phyloP scores from a whole-genome alignment of 2,329 filamentous ascomycete genomes.

The Ceratocystis cacaofunesta region DNA sequence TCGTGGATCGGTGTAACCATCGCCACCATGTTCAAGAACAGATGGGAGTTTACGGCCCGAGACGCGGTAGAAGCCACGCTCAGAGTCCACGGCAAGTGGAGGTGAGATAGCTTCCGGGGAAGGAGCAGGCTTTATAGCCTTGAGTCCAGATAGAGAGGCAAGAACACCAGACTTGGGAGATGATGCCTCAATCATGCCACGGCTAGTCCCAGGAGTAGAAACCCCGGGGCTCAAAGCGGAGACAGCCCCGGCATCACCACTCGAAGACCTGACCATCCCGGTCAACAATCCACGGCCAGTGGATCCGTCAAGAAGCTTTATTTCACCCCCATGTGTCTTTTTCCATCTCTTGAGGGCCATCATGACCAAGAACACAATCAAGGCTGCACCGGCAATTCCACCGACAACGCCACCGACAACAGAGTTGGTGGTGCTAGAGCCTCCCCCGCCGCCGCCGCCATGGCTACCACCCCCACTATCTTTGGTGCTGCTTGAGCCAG shows the following conservation, averaged over 20 bases:
- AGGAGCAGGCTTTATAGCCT: conserved; percentile 15
- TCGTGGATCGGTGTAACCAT: conserved; percentile 43
- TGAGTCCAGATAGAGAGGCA: conserved; percentile 15
- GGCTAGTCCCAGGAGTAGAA: conserved; percentile 21
- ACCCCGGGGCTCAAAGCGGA: conserved; percentile 17
- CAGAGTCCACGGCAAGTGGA: conserved; percentile 26
- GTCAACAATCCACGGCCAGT: conserved; percentile 19
- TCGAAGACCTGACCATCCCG: conserved; percentile 18
- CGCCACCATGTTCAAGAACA: conserved; percentile 45
- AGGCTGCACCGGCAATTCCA: conserved; percentile 41
- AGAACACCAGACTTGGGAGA: conserved; percentile 13
- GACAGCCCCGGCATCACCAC: conserved; percentile 19
- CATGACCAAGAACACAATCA: conserved; percentile 40
- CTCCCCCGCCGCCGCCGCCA: neutral
- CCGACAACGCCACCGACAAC: conserved; percentile 44
- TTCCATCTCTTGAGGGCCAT: conserved; percentile 38
- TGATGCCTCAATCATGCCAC: conserved; percentile 3
- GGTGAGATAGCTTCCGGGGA: conserved; percentile 17
- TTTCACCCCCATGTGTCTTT: conserved; percentile 33
- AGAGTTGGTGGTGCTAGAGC: conserved; percentile 18
- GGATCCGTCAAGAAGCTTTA: conserved; percentile 30
- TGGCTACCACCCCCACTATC: neutral
- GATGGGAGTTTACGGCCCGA: conserved; percentile 51
- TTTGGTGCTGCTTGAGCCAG: neutral
- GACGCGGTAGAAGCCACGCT: conserved; percentile 49